Evolutionary conservation across 176 grass and related monocot genomes (phyloP).

Genomic region (Carex kokanica): DNA sequence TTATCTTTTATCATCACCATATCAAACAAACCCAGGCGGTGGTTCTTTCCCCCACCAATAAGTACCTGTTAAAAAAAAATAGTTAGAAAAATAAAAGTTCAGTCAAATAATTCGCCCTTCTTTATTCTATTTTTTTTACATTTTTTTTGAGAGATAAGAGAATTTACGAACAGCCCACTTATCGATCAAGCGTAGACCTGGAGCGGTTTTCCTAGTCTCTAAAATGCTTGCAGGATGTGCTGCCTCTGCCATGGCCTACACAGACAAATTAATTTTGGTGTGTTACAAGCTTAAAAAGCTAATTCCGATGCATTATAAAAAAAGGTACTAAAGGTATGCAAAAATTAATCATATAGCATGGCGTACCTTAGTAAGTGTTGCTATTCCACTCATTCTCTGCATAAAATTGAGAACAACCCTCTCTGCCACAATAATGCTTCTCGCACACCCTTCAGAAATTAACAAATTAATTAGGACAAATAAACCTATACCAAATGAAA

Average conservation of each 20-base stretch:
- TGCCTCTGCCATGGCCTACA: slow-evolving; percentile 87
- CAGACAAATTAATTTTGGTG: background rate
- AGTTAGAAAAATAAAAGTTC: background rate
- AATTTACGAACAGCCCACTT: slow-evolving; percentile 76
- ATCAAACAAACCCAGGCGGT: slow-evolving; percentile 97
- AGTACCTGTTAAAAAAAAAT: slow-evolving; percentile 48
- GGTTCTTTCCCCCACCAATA: slow-evolving; percentile 94
- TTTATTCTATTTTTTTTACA: background rate
- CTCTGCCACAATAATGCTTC: slow-evolving; percentile 84
- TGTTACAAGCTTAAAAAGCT: background rate
- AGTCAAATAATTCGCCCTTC: background rate
- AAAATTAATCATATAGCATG: slow-evolving; percentile 3
- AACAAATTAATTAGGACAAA: slow-evolving; percentile 7
- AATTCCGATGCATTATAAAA: slow-evolving; percentile 8
- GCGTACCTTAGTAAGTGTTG: slow-evolving; percentile 82
- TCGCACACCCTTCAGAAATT: slow-evolving; percentile 60
- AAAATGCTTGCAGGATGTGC: slow-evolving; percentile 80
- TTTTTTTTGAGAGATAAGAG: background rate
- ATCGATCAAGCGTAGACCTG: slow-evolving; percentile 84
- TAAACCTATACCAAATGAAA: slow-evolving; percentile 1
- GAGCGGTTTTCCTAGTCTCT: slow-evolving; percentile 94
- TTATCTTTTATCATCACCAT: slow-evolving; percentile 99
- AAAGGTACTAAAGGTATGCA: background rate
- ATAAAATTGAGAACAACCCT: slow-evolving; percentile 97
- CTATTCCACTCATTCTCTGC: slow-evolving; percentile 99